Evolutionary conservation across 2,329 filamentous ascomycete genomes (phyloP), one percentile per base, ranked within the genome.

Genomic region (Reticulascus tulasneorum): DNA sequence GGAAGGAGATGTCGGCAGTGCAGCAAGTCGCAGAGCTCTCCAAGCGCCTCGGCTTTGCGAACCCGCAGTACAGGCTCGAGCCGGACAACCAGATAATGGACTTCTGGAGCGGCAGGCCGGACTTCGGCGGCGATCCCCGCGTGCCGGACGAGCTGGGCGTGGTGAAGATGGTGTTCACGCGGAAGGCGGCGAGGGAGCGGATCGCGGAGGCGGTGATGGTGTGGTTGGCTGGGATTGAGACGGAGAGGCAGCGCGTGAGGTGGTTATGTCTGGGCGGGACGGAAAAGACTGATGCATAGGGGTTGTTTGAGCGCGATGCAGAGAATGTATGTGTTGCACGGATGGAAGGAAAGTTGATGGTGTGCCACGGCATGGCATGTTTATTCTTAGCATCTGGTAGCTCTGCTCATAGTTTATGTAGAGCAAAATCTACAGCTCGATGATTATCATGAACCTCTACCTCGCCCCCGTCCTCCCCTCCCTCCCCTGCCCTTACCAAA

Each of bases 401-500:
- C n/a, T n/a, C n/a, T n/a, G n/a, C n/a, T n/a, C n/a, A n/a, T n/a
- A n/a, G n/a, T n/a, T n/a, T n/a, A n/a, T n/a, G n/a, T n/a, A n/a
- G n/a, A n/a, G n/a, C n/a, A n/a, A n/a, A n/a, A n/a, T n/a, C n/a
- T n/a, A n/a, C n/a, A n/a, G n/a, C n/a, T n/a, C n/a, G n/a, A 20
- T 29, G 15, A 29, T 6, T 29, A 12, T 18, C 10, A 10, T 18
- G 7, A 18, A 6, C 13, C n/a, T 9, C 5, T 29, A 4, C 56
- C 42, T 17, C 54, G 49, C 11, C 59, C 54, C 33, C 61, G 42
- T 4, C 58, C 49, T 9, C 58, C 52, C 40, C 64, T 56, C 33
- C 62, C 55, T 42, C 68, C 47, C 47, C 66, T 45, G 40, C 65
- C 60, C 69, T 77, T 71, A 53, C 73, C 63, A 54, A 58, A 51